Percentiles rank a stretch among this genome's conserved stretches.
Conservation (phyloP, 192 early-diverging fungal species). For the Backusella tuberculispora region DNA sequence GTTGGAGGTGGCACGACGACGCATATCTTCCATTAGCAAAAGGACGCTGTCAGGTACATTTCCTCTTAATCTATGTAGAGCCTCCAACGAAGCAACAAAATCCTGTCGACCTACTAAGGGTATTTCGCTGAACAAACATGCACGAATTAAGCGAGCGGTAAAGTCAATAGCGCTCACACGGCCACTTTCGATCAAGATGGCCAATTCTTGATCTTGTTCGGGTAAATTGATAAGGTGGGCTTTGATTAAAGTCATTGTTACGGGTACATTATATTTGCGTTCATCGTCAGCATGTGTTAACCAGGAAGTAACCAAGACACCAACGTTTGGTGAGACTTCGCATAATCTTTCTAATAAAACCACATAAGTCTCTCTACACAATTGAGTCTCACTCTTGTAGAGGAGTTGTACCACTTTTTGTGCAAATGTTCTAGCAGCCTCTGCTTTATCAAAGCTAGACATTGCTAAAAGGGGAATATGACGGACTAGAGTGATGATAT, state of each 20-base stretch:
- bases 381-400: slow-evolving; percentile 75
- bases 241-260: slow-evolving; percentile 81
- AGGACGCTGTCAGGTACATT: slow-evolving; percentile 58
- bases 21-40: slow-evolving; percentile 61
- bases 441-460: slow-evolving; percentile 75
- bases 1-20: slow-evolving; percentile 43
- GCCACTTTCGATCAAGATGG: slow-evolving; percentile 79
- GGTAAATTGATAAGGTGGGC: slow-evolving; percentile 72
- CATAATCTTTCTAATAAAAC: slow-evolving; percentile 83
- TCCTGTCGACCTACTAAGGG: slow-evolving; percentile 55
- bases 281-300: slow-evolving; percentile 94
- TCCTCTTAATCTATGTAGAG: slow-evolving; percentile 69
- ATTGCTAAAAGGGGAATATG: slow-evolving; percentile 76
- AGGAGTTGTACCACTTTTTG: slow-evolving; percentile 88
- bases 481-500: slow-evolving; percentile 71
- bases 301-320: slow-evolving; percentile 90
- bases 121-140: slow-evolving; percentile 64
- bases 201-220: slow-evolving; percentile 92
- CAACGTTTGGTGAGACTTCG: slow-evolving; percentile 78
- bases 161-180: slow-evolving; percentile 76
- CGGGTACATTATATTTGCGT: slow-evolving; percentile 89
- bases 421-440: slow-evolving; percentile 82
- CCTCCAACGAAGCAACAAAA: slow-evolving; percentile 75
- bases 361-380: slow-evolving; percentile 84
- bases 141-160: slow-evolving; percentile 73